These are phyloP conservation scores for Gynostemma pentaphyllum DNA, from an alignment of 306 rosid genomes.

Conservation along the genomic window DNA sequence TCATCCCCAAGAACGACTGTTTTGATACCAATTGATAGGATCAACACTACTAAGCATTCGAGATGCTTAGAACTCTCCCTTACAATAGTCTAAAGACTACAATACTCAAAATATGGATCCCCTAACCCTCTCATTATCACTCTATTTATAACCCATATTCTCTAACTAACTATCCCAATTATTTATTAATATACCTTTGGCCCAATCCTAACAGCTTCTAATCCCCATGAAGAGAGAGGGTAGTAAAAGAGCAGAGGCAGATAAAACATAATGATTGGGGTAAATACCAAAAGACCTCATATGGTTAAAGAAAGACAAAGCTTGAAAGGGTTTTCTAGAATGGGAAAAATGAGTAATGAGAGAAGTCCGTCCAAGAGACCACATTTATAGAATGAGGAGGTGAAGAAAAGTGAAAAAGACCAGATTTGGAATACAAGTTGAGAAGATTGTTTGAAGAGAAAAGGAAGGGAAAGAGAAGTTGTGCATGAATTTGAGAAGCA, in stretches of 20 bases:
- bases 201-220: too few species aligned
- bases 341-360: constrained; percentile 33
- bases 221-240: constrained; percentile 23
- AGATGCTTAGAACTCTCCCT: too few species aligned
- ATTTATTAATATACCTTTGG: too few species aligned
- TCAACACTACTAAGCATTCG: too few species aligned
- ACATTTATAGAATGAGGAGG: constrained; percentile 12
- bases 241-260: constrained; percentile 30
- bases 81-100: too few species aligned
- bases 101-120: too few species aligned
- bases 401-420: constrained; percentile 17
- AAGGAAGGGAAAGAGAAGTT: constrained; percentile 16
- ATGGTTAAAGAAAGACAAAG: constrained; percentile 25
- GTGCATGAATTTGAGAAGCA: constrained; percentile 35
- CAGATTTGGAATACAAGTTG: constrained; percentile 35
- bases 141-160: too few species aligned
- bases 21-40: too few species aligned
- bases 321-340: constrained; percentile 24
- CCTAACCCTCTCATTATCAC: too few species aligned
- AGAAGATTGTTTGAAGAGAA: constrained; percentile 37
- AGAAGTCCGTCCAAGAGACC: constrained; percentile 52
- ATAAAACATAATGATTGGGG: constrained; percentile 40
- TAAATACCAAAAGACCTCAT: constrained; percentile 30
- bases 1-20: too few species aligned
- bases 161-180: too few species aligned